Conservation (phyloP, 768 basidiomycete genomes). For the Amanita pallidorosea region DNA sequence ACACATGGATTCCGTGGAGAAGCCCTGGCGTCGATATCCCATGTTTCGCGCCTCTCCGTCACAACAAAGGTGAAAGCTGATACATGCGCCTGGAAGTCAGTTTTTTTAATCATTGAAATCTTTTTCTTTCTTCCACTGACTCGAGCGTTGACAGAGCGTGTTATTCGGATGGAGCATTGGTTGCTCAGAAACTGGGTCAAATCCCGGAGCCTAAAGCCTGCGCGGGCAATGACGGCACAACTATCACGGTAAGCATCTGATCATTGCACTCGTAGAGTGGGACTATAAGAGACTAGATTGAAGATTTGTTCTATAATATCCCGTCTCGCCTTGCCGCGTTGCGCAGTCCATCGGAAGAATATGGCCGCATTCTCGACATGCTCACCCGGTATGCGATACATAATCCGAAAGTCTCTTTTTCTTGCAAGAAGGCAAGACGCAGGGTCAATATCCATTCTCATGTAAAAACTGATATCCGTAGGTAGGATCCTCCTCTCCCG, state of each 20-base stretch:
- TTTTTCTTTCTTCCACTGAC: background rate
- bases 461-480: slow-evolving; percentile 15
- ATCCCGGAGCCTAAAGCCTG: slow-evolving; percentile 75
- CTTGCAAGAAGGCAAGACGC: slow-evolving; percentile 79
- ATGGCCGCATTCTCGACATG: slow-evolving; percentile 82
- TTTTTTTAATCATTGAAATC: background rate
- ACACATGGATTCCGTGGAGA: slow-evolving; percentile 98
- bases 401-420: slow-evolving; percentile 79
- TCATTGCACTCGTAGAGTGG: background rate
- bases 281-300: slow-evolving; percentile 46
- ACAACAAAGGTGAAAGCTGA: slow-evolving; percentile 83
- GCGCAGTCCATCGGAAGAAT: slow-evolving; percentile 82
- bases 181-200: slow-evolving; percentile 60
- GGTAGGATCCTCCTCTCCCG: slow-evolving; percentile 66
- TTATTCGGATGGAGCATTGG: slow-evolving; percentile 71
- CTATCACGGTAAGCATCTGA: slow-evolving; percentile 51
- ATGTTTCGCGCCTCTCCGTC: slow-evolving; percentile 82
- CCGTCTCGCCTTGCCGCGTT: slow-evolving; percentile 82
- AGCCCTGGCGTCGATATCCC: slow-evolving; percentile 91
- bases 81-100: slow-evolving; percentile 89
- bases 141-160: slow-evolving; percentile 44
- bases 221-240: slow-evolving; percentile 93
- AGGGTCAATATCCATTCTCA: background rate
- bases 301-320: slow-evolving; percentile 92
- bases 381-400: slow-evolving; percentile 91